Percentiles rank a stretch among this genome's conserved stretches.
Conservation (phyloP, 2,329 filamentous ascomycete genomes). For the Alternaria atra region DNA sequence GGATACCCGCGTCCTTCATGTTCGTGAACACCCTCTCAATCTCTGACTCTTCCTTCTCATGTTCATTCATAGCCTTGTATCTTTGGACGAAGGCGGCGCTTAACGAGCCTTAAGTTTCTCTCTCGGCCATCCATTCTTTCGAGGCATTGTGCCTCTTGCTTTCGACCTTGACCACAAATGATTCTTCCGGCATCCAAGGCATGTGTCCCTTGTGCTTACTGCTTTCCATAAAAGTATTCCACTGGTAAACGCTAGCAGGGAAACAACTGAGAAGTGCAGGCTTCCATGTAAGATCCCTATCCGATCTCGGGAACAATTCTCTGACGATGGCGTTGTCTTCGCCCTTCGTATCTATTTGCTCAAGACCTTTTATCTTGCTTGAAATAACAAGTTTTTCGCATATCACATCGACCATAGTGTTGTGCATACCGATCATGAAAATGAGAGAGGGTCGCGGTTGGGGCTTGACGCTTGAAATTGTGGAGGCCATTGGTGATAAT, state of each 20-base stretch:
- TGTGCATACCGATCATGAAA: not conserved
- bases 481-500: not conserved
- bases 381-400: not conserved
- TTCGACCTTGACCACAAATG: not conserved
- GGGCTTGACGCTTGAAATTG: not conserved
- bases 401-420: not conserved
- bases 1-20: not conserved
- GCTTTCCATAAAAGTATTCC: not conserved
- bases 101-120: too few relatives aligned
- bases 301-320: too few relatives aligned
- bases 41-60: too few relatives aligned
- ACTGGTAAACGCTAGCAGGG: too few relatives aligned
- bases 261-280: too few relatives aligned
- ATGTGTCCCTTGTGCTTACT: not conserved
- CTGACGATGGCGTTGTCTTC: too few relatives aligned
- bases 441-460: not conserved
- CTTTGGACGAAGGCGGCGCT: too few relatives aligned
- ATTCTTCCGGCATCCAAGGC: not conserved
- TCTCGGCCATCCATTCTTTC: not conserved
- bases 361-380: too few relatives aligned
- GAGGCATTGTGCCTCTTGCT: not conserved
- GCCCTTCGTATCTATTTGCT: too few relatives aligned
- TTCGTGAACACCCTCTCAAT: not conserved
- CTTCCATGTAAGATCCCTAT: too few relatives aligned
- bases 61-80: too few relatives aligned